Evolutionary conservation across 495 filamentous ascomycete genomes (phyloP).

Genomic region (Letharia lupina): DNA sequence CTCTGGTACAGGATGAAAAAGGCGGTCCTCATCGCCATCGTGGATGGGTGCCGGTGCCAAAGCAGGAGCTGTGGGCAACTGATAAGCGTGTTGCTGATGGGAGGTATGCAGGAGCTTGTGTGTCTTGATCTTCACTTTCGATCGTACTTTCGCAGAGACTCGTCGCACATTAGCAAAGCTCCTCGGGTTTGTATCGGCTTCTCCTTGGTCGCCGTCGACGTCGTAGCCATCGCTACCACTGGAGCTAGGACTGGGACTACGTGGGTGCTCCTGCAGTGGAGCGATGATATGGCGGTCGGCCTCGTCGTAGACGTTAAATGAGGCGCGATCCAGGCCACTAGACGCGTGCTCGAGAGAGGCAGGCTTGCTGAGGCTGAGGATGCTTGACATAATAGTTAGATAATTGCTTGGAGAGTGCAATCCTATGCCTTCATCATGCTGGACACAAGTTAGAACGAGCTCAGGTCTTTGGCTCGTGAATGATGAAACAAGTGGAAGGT

Average conservation of each 20-base stretch:
- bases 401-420: not conserved
- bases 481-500: not conserved
- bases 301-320: conserved; percentile 11
- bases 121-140: conserved; percentile 10
- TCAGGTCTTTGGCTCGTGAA: not conserved
- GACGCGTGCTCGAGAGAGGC: conserved; percentile 2
- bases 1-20: not conserved
- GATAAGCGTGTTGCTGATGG: conserved; percentile 4
- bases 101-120: conserved; percentile 13
- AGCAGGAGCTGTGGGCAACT: not conserved
- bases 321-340: conserved; percentile 10
- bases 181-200: not conserved
- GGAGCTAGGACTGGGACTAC: too few species aligned
- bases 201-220: not conserved
- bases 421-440: not conserved
- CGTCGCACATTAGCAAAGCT: conserved; percentile 3
- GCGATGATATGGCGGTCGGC: conserved; percentile 11
- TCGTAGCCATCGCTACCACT: not conserved
- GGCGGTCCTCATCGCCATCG: not conserved
- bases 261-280: not conserved
- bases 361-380: not conserved
- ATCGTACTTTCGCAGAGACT: conserved; percentile 6
- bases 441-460: not conserved
- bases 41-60: not conserved
- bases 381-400: not conserved